phyloP scores from a whole-genome alignment of 1,139 yeast species.

The Kazachstania sp. region DNA sequence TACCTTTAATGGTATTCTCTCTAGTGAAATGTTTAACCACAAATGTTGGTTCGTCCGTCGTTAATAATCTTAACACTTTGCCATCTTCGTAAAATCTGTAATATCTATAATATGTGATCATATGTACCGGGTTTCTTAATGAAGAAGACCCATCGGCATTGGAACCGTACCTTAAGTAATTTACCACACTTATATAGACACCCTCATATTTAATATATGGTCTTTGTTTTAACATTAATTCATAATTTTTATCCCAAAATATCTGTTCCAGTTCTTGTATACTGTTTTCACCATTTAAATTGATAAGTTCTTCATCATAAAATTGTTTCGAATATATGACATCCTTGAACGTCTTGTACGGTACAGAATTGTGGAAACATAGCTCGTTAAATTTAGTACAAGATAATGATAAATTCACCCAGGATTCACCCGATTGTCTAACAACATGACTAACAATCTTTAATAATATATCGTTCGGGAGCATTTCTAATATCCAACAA shows the following conservation, averaged over 20 bases:
- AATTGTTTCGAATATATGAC: constrained; percentile 50
- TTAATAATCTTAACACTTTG: constrained; percentile 52
- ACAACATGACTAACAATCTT: constrained; percentile 49
- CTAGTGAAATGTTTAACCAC: constrained; percentile 50
- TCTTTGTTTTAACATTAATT: constrained; percentile 42
- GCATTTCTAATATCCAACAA: constrained; percentile 45
- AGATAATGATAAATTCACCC: constrained; percentile 55
- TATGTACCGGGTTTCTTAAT: constrained; percentile 70
- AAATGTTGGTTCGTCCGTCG: constrained; percentile 55
- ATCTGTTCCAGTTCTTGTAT: constrained; percentile 40
- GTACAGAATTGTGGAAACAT: constrained; percentile 47
- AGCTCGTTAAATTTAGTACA: constrained; percentile 55
- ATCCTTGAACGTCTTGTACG: constrained; percentile 52
- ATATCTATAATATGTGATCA: constrained; percentile 83
- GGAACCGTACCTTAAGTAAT: constrained; percentile 75
- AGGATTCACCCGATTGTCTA: constrained; percentile 47
- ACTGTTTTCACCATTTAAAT: constrained; percentile 34
- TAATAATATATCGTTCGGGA: constrained; percentile 60
- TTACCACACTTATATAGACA: constrained; percentile 75
- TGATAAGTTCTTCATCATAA: constrained; percentile 39
- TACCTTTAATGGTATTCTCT: constrained; percentile 29
- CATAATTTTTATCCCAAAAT: constrained; percentile 47
- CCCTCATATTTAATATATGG: constrained; percentile 80
- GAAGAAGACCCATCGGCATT: constrained; percentile 54
- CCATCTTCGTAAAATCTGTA: constrained; percentile 78